phyloP scores from a whole-genome alignment of 768 basidiomycete genomes.

The Mycena chlorophos region DNA sequence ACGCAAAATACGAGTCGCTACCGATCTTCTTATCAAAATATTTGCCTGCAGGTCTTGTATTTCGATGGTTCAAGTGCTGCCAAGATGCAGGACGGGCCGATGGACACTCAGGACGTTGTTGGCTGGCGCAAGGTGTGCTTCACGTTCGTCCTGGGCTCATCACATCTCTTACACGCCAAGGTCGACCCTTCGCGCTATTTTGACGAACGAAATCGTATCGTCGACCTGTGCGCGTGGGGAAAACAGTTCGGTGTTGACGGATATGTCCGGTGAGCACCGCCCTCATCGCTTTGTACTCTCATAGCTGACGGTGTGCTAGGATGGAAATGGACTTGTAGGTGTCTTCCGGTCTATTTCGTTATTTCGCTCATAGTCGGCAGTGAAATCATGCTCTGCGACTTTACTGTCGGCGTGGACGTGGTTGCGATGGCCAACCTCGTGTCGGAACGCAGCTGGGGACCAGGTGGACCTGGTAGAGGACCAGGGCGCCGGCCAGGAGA shows the following conservation, averaged over 20 bases:
- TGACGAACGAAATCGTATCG: constrained; percentile 29
- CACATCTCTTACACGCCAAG: not conserved
- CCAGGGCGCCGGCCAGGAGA: not conserved
- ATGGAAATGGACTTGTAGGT: constrained; percentile 54
- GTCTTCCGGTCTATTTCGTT: not conserved
- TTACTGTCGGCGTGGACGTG: constrained; percentile 38
- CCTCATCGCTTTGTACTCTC: not conserved
- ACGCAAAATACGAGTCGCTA: not conserved
- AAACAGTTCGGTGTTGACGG: constrained; percentile 32
- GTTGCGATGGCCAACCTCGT: constrained; percentile 42
- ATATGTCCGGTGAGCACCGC: constrained; percentile 28
- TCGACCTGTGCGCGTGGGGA: constrained; percentile 35
- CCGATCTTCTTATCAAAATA: not conserved
- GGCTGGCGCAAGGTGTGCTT: constrained; percentile 26
- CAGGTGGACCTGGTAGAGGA: constrained; percentile 3
- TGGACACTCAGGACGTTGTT: constrained; percentile 40
- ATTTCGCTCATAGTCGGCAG: constrained; percentile 25
- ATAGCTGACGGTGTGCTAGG: constrained; percentile 23
- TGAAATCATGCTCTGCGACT: constrained; percentile 52
- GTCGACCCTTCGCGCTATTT: constrained; percentile 17
- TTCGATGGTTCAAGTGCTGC: constrained; percentile 34
- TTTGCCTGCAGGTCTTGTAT: constrained; percentile 31
- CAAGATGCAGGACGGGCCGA: constrained; percentile 30
- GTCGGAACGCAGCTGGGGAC: constrained; percentile 1
- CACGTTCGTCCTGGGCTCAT: not conserved